A percentile compares a stretch with the other conserved stretches of the same genome.
Evolutionary conservation across 1,284 basidiomycete species (phyloP).

Genomic region (Cryptococcus depauperatus): DNA sequence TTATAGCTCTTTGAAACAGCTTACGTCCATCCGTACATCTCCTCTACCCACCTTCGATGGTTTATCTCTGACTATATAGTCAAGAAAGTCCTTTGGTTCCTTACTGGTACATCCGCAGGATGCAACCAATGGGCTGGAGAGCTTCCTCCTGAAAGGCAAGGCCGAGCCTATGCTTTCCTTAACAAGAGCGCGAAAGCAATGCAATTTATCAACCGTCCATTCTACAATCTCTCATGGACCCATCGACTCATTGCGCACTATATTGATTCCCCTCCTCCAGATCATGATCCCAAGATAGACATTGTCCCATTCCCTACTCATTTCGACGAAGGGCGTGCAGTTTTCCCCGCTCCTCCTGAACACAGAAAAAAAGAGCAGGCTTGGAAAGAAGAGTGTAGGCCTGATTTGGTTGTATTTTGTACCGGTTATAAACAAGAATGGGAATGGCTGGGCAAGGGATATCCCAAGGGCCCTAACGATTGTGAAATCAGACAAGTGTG

Average conservation of each 20-base stretch:
- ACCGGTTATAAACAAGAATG: conserved; percentile 50
- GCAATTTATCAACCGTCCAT: conserved; percentile 57
- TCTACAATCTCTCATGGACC: conserved; percentile 47
- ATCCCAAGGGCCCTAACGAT: conserved; percentile 50
- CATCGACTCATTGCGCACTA: conserved; percentile 52
- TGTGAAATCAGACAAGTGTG: conserved; percentile 54
- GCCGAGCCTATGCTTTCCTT: conserved; percentile 49
- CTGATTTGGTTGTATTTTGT: conserved; percentile 43
- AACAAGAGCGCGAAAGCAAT: conserved; percentile 50
- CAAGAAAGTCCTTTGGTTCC: conserved; percentile 55
- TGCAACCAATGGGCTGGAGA: conserved; percentile 64
- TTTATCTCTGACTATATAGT: conserved; percentile 59
- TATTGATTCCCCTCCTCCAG: conserved; percentile 51
- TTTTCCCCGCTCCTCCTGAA: conserved; percentile 47
- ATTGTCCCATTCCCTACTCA: conserved; percentile 55
- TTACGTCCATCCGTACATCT: conserved; percentile 52
- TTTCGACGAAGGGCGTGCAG: conserved; percentile 50
- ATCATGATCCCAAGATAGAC: conserved; percentile 52
- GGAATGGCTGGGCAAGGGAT: conserved; percentile 51
- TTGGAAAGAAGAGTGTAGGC: conserved; percentile 31
- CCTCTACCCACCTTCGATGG: conserved; percentile 55
- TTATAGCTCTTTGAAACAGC: conserved; percentile 34
- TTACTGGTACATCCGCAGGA: conserved; percentile 57
- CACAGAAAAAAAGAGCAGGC: conserved; percentile 32
- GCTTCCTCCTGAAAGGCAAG: conserved; percentile 54